Percentiles rank a stretch among this genome's conserved stretches.
These are phyloP conservation scores for Aspergillus cavernicola DNA, from an alignment of 495 filamentous ascomycete species.

Conservation along the genomic window DNA sequence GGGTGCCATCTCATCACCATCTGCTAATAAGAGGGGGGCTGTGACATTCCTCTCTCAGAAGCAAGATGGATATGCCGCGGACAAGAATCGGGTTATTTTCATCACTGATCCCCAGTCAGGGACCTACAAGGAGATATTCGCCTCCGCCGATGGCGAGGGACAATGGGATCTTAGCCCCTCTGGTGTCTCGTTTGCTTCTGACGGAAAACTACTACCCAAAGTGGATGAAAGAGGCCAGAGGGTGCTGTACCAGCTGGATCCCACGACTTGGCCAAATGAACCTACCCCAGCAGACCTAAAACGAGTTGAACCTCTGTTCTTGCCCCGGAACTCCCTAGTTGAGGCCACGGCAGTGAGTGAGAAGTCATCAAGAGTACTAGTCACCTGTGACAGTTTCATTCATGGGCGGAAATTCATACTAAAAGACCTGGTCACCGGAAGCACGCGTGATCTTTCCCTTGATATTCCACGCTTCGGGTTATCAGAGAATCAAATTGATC, in stretches of 20 bases:
- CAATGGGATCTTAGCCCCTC: conserved; percentile 1
- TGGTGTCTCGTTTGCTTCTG: not conserved
- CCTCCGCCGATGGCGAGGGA: not conserved
- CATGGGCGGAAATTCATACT: not conserved
- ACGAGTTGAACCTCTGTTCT: not conserved
- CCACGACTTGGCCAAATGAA: not conserved
- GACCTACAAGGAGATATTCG: not conserved
- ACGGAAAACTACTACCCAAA: not conserved
- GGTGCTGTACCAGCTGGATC: not conserved
- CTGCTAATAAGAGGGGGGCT: not conserved
- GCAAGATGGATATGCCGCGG: not conserved
- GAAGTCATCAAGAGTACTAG: not conserved
- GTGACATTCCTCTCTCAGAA: not conserved
- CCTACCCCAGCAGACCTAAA: not conserved
- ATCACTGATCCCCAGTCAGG: not conserved
- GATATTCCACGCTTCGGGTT: not conserved
- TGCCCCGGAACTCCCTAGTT: not conserved
- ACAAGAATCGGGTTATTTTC: not conserved
- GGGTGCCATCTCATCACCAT: not conserved
- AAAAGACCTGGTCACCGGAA: not conserved
- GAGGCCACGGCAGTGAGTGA: not conserved
- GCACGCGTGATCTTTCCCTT: not conserved
- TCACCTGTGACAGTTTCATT: not conserved
- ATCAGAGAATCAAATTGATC: not conserved
- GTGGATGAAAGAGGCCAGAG: not conserved